Evolutionary conservation across 768 basidiomycete genomes (phyloP).

Genomic region (Hygrophorus russula): DNA sequence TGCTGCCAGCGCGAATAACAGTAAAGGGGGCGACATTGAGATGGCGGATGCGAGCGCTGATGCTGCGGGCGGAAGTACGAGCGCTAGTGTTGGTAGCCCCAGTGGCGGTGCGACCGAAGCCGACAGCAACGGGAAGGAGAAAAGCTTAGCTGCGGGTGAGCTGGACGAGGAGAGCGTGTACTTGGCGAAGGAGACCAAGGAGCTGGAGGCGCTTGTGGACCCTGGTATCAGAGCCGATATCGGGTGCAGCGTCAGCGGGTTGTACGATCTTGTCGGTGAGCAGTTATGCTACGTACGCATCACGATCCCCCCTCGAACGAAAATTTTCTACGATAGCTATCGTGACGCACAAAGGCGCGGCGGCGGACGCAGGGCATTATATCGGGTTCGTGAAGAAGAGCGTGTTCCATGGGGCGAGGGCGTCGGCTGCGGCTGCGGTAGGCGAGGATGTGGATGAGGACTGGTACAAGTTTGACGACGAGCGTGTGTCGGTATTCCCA

Average conservation of each 20-base stretch:
- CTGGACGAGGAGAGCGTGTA: slow-evolving; percentile 57
- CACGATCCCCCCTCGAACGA: background rate
- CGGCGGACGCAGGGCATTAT: slow-evolving; percentile 93
- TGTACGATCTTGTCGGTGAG: slow-evolving; percentile 90
- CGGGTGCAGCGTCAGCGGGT: slow-evolving; percentile 65
- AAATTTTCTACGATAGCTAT: slow-evolving; percentile 44
- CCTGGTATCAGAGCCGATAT: slow-evolving; percentile 52
- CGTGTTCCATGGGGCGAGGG: slow-evolving; percentile 40
- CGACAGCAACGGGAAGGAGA: slow-evolving; percentile 12
- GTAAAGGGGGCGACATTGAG: slow-evolving; percentile 24
- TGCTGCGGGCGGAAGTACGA: slow-evolving; percentile 9
- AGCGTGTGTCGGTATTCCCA: slow-evolving; percentile 81
- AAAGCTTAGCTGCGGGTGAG: slow-evolving; percentile 28
- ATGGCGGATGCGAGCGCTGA: slow-evolving; percentile 27
- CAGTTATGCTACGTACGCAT: slow-evolving; percentile 7
- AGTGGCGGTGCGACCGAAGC: slow-evolving; percentile 8
- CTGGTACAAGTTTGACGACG: slow-evolving; percentile 97
- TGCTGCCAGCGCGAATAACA: background rate
- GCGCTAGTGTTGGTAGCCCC: slow-evolving; percentile 11
- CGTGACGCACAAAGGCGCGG: slow-evolving; percentile 94
- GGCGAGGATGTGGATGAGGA: slow-evolving; percentile 61
- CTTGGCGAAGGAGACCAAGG: slow-evolving; percentile 50
- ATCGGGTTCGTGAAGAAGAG: slow-evolving; percentile 84
- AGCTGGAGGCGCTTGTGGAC: slow-evolving; percentile 55
- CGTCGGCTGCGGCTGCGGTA: slow-evolving; percentile 18